These are phyloP conservation scores for Hypholoma fasciculare DNA, from an alignment of 768 basidiomycete species.

Conservation along the genomic window DNA sequence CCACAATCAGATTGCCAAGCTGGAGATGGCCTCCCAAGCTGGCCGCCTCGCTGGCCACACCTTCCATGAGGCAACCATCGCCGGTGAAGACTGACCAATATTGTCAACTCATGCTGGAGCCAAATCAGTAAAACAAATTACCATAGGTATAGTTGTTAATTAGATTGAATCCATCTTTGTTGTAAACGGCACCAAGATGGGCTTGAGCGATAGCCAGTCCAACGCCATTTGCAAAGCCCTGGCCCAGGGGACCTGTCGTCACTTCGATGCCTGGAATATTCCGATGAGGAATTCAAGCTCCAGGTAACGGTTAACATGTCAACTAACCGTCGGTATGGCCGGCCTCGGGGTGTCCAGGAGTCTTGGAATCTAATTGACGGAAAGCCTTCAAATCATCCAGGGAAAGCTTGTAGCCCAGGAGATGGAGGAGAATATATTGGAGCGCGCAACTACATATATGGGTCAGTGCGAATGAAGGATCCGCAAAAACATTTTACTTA, in stretches of 20 bases:
- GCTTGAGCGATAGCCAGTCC: slow-evolving; percentile 93
- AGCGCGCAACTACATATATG: slow-evolving; percentile 72
- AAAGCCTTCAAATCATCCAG: slow-evolving; percentile 92
- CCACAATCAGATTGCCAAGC: slow-evolving; percentile 89
- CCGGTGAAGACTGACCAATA: slow-evolving; percentile 73
- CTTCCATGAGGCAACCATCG: slow-evolving; percentile 97
- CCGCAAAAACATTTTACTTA: slow-evolving; percentile 36
- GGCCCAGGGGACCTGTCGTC: slow-evolving; percentile 95
- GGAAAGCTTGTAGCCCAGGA: slow-evolving; percentile 89
- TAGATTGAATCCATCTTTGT: slow-evolving; percentile 80
- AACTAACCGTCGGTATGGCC: slow-evolving; percentile 49
- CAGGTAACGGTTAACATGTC: no score
- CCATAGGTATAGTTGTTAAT: slow-evolving; percentile 91
- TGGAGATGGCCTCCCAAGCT: slow-evolving; percentile 93
- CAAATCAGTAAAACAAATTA: slow-evolving; percentile 26
- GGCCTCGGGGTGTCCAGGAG: slow-evolving; percentile 91
- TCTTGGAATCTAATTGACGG: slow-evolving; percentile 87
- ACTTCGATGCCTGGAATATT: slow-evolving; percentile 68
- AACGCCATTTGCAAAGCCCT: slow-evolving; percentile 92
- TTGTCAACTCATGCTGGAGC: slow-evolving; percentile 5
- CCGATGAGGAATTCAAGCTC: neutral
- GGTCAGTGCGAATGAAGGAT: slow-evolving; percentile 1
- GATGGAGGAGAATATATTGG: slow-evolving; percentile 90
- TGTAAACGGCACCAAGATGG: slow-evolving; percentile 87
- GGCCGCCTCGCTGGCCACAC: slow-evolving; percentile 90